A percentile compares a stretch with the other conserved stretches of the same genome.
Conservation (phyloP, 2,329 filamentous ascomycete genomes). For the Pezicula rhizophila region DNA sequence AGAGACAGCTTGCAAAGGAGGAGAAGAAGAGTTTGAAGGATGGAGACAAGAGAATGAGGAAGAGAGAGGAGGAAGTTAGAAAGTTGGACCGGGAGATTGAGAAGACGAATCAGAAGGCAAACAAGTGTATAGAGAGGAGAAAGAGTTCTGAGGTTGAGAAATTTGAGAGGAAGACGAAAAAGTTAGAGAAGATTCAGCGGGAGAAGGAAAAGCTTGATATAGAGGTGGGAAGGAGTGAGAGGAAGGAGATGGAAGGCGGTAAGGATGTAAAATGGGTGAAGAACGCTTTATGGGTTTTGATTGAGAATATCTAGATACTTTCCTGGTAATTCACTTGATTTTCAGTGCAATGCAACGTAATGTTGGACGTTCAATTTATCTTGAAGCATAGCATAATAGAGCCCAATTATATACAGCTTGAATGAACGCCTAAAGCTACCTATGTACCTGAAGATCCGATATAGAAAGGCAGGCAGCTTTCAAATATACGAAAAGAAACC, state of each 20-base stretch:
- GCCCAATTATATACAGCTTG: too few species aligned
- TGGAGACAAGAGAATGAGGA: conserved; percentile 2
- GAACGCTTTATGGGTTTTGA: conserved; percentile 11
- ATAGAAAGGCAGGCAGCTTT: too few species aligned
- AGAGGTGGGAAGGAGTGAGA: conserved; percentile 13
- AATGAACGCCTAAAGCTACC: too few species aligned
- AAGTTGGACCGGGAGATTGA: not conserved
- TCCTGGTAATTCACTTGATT: too few species aligned
- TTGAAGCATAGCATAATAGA: too few species aligned
- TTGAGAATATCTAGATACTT: conserved; percentile 3
- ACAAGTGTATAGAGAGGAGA: not conserved
- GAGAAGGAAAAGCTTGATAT: conserved; percentile 11
- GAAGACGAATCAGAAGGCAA: not conserved
- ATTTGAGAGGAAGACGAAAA: not conserved
- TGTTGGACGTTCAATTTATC: too few species aligned
- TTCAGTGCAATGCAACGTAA: too few species aligned
- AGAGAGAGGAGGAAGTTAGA: not conserved
- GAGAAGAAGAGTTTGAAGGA: conserved; percentile 23
- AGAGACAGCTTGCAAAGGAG: conserved; percentile 12
- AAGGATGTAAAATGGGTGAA: conserved; percentile 7
- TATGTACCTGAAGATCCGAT: too few species aligned
- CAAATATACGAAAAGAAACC: too few species aligned
- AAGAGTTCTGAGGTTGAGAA: not conserved
- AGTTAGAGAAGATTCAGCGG: conserved; percentile 15
- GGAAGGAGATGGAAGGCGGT: conserved; percentile 3